A percentile compares a stretch with the other conserved stretches of the same genome.
Evolutionary conservation across 1,139 yeast species (phyloP).

Genomic region (Torulaspora pretoriensis): DNA sequence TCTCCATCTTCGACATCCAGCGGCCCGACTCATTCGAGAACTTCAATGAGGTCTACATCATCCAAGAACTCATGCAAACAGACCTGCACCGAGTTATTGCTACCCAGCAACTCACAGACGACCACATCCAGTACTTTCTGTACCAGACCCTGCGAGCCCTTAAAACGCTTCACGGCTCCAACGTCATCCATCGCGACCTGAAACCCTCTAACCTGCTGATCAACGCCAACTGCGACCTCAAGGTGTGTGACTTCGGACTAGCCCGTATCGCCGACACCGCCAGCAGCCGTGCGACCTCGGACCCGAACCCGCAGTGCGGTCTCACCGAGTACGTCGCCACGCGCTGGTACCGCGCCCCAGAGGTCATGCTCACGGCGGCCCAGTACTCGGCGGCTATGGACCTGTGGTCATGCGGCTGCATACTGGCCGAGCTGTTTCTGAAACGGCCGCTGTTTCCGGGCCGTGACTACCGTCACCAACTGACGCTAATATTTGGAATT

Average conservation of each 20-base stretch:
- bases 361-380: constrained; percentile 90
- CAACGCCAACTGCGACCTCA: constrained; percentile 89
- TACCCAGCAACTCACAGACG: constrained; percentile 80
- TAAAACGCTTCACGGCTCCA: constrained; percentile 85
- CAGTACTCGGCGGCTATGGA: constrained; percentile 94
- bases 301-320: constrained; percentile 33
- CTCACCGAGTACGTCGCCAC: constrained; percentile 98
- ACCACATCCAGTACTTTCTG: constrained; percentile 87
- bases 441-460: constrained; percentile 93
- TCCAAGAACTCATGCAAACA: constrained; percentile 95
- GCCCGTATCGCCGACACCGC: constrained; percentile 49
- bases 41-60: constrained; percentile 82
- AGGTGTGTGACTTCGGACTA: constrained; percentile 91
- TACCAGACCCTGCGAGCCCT: constrained; percentile 89
- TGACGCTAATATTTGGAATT: constrained; percentile 79
- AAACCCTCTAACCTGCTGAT: constrained; percentile 85
- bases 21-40: constrained; percentile 71
- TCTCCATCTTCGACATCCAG: constrained; percentile 85
- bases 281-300: not conserved
- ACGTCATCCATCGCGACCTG: constrained; percentile 86
- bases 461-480: constrained; percentile 85
- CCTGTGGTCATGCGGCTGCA: constrained; percentile 96
- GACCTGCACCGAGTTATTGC: constrained; percentile 88
- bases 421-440: constrained; percentile 83
- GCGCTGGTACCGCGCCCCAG: constrained; percentile 97